Evolutionary conservation across 2,329 filamentous ascomycete species (phyloP).

Genomic region (Colletotrichum truncatum): DNA sequence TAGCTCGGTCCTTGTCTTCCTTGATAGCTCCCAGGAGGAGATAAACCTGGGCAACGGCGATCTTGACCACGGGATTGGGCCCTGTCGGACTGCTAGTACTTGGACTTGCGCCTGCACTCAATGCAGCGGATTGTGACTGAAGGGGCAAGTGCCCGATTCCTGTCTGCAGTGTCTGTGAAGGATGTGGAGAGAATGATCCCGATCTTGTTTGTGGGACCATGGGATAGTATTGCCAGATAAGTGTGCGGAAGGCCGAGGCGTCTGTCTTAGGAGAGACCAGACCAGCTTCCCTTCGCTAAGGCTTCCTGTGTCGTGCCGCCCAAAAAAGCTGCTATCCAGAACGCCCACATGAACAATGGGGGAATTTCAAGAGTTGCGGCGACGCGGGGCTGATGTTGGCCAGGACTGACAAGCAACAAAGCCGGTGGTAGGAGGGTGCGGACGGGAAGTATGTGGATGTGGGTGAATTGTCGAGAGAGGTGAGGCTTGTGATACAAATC

Average conservation of each 20-base stretch:
- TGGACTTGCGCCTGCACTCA: slow-evolving; percentile 69
- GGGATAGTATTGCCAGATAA: slow-evolving; percentile 39
- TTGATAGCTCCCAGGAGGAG: slow-evolving; percentile 94
- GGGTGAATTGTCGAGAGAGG: background rate
- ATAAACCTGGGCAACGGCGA: slow-evolving; percentile 95
- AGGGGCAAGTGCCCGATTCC: slow-evolving; percentile 65
- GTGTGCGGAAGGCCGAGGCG: slow-evolving; percentile 15
- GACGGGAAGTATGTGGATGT: too few species aligned
- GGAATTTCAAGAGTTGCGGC: background rate
- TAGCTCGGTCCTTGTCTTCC: slow-evolving; percentile 88
- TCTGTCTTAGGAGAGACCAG: slow-evolving; percentile 25
- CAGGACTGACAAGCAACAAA: background rate
- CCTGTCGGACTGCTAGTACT: slow-evolving; percentile 71
- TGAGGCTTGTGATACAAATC: background rate
- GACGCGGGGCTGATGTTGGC: background rate
- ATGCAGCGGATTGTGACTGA: slow-evolving; percentile 63
- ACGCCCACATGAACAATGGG: slow-evolving; percentile 9
- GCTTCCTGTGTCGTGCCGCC: slow-evolving; percentile 13
- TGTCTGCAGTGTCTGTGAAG: slow-evolving; percentile 66
- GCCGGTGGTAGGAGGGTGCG: too few species aligned
- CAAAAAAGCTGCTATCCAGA: slow-evolving; percentile 1
- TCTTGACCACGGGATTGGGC: slow-evolving; percentile 81
- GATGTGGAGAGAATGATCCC: slow-evolving; percentile 72
- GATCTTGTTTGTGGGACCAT: slow-evolving; percentile 69
- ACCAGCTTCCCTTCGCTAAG: slow-evolving; percentile 19